phyloP scores from a whole-genome alignment of 169 alveolate species.

The Plasmodium fragile region DNA sequence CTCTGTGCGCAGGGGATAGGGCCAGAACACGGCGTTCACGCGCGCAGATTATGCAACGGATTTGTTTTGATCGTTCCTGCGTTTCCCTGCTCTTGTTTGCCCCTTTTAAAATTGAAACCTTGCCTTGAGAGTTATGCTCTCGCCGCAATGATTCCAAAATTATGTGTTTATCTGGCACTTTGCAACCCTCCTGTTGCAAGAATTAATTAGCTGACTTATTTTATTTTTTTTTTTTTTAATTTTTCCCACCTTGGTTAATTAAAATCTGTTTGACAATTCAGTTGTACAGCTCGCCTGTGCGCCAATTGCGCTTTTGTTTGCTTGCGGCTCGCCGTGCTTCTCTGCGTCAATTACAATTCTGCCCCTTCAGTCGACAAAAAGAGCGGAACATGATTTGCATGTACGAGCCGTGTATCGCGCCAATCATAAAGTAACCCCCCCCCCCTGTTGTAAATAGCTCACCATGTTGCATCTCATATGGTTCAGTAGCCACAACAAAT shows the following conservation, averaged over 20 bases:
- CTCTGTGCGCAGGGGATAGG: background rate
- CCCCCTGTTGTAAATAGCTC: background rate
- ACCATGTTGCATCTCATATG: conserved; percentile 77
- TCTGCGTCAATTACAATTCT: background rate
- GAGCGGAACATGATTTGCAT: background rate
- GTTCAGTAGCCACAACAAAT: conserved; percentile 81
- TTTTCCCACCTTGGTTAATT: background rate
- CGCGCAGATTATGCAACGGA: background rate
- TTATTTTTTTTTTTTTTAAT: background rate
- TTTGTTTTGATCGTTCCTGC: background rate
- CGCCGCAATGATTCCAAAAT: background rate
- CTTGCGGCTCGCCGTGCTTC: background rate
- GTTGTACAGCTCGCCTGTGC: background rate
- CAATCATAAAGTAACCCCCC: background rate
- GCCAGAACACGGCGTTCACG: background rate
- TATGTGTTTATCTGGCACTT: background rate
- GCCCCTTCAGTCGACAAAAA: background rate
- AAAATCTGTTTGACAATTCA: background rate
- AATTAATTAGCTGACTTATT: background rate
- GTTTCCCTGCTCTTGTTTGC: background rate
- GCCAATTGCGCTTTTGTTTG: background rate
- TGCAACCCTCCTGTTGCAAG: background rate
- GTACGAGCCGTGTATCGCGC: background rate
- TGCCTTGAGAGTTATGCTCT: background rate
- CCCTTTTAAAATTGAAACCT: background rate